Base-by-base conservation (phyloP, 192 early-diverging fungal genomes). In the Gorgonomyces haynaldii region DNA sequence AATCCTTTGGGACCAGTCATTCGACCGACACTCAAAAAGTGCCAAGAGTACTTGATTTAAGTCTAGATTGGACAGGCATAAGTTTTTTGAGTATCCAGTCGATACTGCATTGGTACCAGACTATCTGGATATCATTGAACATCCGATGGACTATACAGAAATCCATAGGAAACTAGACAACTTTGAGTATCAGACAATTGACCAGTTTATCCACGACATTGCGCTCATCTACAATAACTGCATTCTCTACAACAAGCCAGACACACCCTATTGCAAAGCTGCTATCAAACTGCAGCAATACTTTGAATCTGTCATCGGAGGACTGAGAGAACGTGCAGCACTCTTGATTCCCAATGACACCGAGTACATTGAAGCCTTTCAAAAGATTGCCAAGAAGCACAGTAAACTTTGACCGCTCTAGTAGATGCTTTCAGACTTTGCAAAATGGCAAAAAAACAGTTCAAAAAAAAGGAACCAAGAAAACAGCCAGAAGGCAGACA, bases 81-180 rank as follows among this genome's bases (percentile, higher is more conserved):
- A 67, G 1, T 59, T 77, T 32, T 88, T 93, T 49, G 54, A 52
- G 38, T 57, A 77, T 19, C 85, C 88, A 3, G 87, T 93, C 1
- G 64, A 76, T 21, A 37, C 52, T 2, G 72, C 67, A 4, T 58
- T 74, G 24, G 84, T 81, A 0, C 78, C 86, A 0, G 90, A 93
- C 49, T 93, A 93, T 63, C 46, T 60, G n/a, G 57, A 70, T 4
- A 51, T 84, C 32, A 73, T 93, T 26, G 64, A 55, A 22, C 36
- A 66, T 6, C 87, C 90, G 0, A 93, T 93, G 87, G 82, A 82
- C 39, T 83, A 90, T 43, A 57, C 60, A 25, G 81, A 70, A 0
- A 78, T 93, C 29, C 27, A 58, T 9, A 50, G 62, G 2, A 82
- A 80, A 50, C 24, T 90, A 9, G 59, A 69, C 12, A 49, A 37